phyloP scores from a whole-genome alignment of 768 basidiomycete species.

The Chalciporus piperatus region DNA sequence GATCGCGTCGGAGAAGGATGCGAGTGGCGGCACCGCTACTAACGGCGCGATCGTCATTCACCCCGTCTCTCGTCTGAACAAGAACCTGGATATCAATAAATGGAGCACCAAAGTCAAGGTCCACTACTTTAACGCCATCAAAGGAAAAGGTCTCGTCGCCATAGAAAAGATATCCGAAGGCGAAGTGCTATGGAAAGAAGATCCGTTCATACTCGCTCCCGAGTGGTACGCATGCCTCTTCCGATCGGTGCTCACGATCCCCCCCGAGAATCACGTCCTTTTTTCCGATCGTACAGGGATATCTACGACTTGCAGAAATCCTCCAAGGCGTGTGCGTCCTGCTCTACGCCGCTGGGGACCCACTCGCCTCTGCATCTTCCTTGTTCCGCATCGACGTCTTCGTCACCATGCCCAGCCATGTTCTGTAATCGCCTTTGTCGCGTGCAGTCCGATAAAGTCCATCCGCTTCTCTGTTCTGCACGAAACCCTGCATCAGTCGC shows the following conservation, averaged over 20 bases:
- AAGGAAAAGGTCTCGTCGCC: constrained; percentile 84
- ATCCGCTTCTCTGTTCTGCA: constrained; percentile 69
- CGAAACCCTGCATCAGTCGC: constrained; percentile 69
- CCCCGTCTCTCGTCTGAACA: constrained; percentile 64
- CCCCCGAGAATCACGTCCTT: not conserved
- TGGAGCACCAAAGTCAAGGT: constrained; percentile 68
- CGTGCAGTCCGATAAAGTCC: constrained; percentile 57
- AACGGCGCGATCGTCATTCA: constrained; percentile 32
- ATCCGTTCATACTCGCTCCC: constrained; percentile 78
- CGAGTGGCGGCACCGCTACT: too few relatives aligned
- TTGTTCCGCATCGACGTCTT: constrained; percentile 48
- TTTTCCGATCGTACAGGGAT: constrained; percentile 48
- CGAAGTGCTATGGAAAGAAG: constrained; percentile 82
- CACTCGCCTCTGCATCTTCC: constrained; percentile 45
- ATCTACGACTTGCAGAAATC: constrained; percentile 64
- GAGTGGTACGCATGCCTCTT: constrained; percentile 54
- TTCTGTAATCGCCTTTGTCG: constrained; percentile 85
- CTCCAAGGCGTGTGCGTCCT: constrained; percentile 66
- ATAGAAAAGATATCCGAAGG: constrained; percentile 62
- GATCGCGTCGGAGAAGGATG: constrained; percentile 21
- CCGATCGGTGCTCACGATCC: not conserved
- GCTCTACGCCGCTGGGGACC: constrained; percentile 59
- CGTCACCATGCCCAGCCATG: constrained; percentile 51
- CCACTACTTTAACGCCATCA: constrained; percentile 61
- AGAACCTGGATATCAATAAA: constrained; percentile 55